Evolutionary conservation across 2,329 filamentous ascomycete species (phyloP), one percentile per base, ranked within the genome.

Genomic region (Chaetomium globosum): DNA sequence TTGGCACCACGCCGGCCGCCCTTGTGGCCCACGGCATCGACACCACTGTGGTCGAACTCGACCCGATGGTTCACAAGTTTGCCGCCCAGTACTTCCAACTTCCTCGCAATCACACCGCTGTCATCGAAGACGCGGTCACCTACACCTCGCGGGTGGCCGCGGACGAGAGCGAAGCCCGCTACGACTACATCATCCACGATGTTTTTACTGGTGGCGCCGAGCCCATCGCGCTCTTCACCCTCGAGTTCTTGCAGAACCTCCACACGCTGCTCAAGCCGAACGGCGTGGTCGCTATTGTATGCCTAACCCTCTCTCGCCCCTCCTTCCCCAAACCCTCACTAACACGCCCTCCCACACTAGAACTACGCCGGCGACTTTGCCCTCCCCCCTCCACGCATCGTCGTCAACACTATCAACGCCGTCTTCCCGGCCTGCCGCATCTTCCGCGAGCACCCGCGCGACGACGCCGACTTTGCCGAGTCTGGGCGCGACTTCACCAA

Each of bases 201-300:
- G 95, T 99, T 28, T 99, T 99, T 76, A 99, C 95, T 0, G 95
- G 95, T 28, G 95, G 95, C 60, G 93, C 93, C 0, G 95, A 98
- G 76, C 95, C 95, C 0, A 87, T 93, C 2, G 82, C 88, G 8
- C 85, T 99, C 8, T 99, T 99, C 78, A 98, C 93, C 0, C 77
- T 88, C 5, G 89, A 95, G 71, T 98, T 99, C 73, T 79, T 99
- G 52, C 77, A 84, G 60, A 87, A 89, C 5, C 81, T 99, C 1
- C 80, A 86, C 69, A 76, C 83, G 4, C 83, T 98, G 7, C 82
- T 99, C 54, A 90, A 87, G 68, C 85, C 89, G 0, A 85, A 91
- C 59, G 95, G 95, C 51, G 89, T 91, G 16, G 89, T 97, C 72
- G 94, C 93, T 6, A 95, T 99, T 76, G 90, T 93, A 80, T 79